Evolutionary conservation across 2,329 filamentous ascomycete genomes (phyloP).

Genomic region (Talaromyces islandicus): DNA sequence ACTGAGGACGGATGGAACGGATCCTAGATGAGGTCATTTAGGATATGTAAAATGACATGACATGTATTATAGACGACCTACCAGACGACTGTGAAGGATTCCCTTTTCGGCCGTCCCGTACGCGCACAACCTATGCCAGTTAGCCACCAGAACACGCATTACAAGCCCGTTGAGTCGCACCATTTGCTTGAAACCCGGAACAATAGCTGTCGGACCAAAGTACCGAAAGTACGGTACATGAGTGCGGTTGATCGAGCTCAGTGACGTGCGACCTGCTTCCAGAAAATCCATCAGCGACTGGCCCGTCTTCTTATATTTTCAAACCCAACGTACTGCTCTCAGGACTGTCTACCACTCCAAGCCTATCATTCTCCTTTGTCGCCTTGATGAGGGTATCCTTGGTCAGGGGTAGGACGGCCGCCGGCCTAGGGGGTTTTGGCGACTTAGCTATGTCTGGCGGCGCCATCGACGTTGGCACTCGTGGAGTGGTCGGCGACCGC

Average conservation of each 20-base stretch:
- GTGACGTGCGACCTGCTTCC: slow-evolving; percentile 29
- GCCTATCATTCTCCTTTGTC: slow-evolving; percentile 16
- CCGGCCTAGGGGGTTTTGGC: slow-evolving; percentile 13
- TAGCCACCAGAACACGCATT: slow-evolving; percentile 10
- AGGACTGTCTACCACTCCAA: slow-evolving; percentile 23
- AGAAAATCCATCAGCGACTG: not conserved
- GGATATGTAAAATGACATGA: not conserved
- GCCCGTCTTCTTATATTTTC: not conserved
- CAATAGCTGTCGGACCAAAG: slow-evolving; percentile 85
- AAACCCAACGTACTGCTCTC: slow-evolving; percentile 28
- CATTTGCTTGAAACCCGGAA: slow-evolving; percentile 90
- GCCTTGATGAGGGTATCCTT: slow-evolving; percentile 8
- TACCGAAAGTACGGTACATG: slow-evolving; percentile 82
- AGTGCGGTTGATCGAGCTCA: slow-evolving; percentile 31
- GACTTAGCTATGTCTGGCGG: slow-evolving; percentile 13
- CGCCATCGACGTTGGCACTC: slow-evolving; percentile 12
- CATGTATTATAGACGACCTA: slow-evolving; percentile 13
- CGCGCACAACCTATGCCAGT: slow-evolving; percentile 43
- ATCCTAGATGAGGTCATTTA: slow-evolving; percentile 20
- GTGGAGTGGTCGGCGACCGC: slow-evolving; percentile 11
- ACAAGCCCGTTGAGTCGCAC: slow-evolving; percentile 38
- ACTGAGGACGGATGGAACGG: slow-evolving; percentile 29
- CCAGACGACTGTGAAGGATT: slow-evolving; percentile 35
- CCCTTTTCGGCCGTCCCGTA: slow-evolving; percentile 50
- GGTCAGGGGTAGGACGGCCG: slow-evolving; percentile 7